Percentiles rank a stretch among this genome's conserved stretches.
These are phyloP conservation scores for Chionographis japonica DNA, from an alignment of 106 monocot species.

Conservation along the genomic window DNA sequence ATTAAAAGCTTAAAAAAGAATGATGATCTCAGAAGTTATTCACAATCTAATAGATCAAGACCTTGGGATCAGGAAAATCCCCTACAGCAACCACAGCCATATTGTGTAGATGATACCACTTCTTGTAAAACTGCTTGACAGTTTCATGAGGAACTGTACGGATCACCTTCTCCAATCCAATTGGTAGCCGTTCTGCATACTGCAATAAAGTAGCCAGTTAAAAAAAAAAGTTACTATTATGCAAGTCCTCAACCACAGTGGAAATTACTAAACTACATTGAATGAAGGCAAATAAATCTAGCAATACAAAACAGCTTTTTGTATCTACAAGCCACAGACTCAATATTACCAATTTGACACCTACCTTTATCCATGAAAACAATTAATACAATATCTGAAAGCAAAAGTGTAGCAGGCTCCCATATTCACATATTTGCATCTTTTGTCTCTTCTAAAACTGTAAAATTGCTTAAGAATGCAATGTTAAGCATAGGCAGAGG, in stretches of 20 bases:
- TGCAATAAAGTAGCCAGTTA: constrained; percentile 28
- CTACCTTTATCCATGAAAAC: too few relatives aligned
- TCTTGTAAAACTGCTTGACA: constrained; percentile 78
- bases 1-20: constrained; percentile 6
- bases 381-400: too few relatives aligned
- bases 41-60: constrained; percentile 14
- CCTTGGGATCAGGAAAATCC: constrained; percentile 86
- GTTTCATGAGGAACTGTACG: constrained; percentile 78
- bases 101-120: constrained; percentile 89
- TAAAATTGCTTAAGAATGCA: too few relatives aligned
- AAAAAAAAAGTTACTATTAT: background rate
- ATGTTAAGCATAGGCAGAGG: too few relatives aligned
- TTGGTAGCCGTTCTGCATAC: constrained; percentile 97
- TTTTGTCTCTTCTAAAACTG: too few relatives aligned
- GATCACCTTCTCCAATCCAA: constrained; percentile 93
- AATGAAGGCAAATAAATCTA: background rate
- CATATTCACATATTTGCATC: too few relatives aligned
- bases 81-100: constrained; percentile 98
- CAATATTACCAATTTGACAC: too few relatives aligned
- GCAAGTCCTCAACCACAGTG: background rate
- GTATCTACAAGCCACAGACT: too few relatives aligned
- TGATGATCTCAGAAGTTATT: background rate
- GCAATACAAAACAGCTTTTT: too few relatives aligned
- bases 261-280: background rate
- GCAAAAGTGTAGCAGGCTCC: too few relatives aligned